Percentiles rank a stretch among this genome's conserved stretches.
These are phyloP conservation scores for Kodamaea kaohsiungensis DNA, from an alignment of 805 yeast genomes.

Conservation along the genomic window DNA sequence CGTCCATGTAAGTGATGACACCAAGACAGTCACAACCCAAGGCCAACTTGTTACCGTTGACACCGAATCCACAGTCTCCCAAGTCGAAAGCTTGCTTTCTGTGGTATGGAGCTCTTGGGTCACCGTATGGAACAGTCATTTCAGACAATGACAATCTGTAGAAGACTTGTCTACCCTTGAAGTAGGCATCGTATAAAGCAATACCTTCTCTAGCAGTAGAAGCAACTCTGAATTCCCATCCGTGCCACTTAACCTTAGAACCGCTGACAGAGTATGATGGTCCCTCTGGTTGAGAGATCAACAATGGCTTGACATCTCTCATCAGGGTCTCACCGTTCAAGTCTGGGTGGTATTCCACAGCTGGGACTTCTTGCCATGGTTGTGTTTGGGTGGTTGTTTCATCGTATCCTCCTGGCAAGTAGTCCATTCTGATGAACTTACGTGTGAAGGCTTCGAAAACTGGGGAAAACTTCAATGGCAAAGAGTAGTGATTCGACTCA, in stretches of 20 bases:
- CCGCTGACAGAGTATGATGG: conserved; percentile 65
- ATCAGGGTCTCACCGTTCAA: conserved; percentile 51
- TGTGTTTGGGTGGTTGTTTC: conserved; percentile 56
- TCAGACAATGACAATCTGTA: conserved; percentile 75
- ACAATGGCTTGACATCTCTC: conserved; percentile 68
- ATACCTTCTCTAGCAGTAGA: conserved; percentile 78
- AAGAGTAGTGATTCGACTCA: conserved; percentile 74
- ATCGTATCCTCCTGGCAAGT: conserved; percentile 70
- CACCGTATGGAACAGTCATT: conserved; percentile 89
- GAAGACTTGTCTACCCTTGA: conserved; percentile 74
- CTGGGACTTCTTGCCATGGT: conserved; percentile 60
- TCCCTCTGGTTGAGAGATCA: conserved; percentile 76
- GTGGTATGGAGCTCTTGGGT: conserved; percentile 80
- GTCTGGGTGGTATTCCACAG: conserved; percentile 75
- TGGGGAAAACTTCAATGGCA: conserved; percentile 72
- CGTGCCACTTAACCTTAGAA: conserved; percentile 73
- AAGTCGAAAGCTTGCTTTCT: conserved; percentile 86
- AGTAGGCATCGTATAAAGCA: conserved; percentile 68
- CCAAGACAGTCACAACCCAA: conserved; percentile 86
- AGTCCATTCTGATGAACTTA: conserved; percentile 71
- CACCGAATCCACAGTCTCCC: conserved; percentile 85
- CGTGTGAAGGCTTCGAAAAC: conserved; percentile 63
- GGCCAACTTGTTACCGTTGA: conserved; percentile 62
- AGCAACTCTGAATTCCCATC: conserved; percentile 76
- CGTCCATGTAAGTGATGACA: conserved; percentile 71